Evolutionary conservation across 371 early-diverging fungal genomes (phyloP).

Genomic region (Mortierella sp.): DNA sequence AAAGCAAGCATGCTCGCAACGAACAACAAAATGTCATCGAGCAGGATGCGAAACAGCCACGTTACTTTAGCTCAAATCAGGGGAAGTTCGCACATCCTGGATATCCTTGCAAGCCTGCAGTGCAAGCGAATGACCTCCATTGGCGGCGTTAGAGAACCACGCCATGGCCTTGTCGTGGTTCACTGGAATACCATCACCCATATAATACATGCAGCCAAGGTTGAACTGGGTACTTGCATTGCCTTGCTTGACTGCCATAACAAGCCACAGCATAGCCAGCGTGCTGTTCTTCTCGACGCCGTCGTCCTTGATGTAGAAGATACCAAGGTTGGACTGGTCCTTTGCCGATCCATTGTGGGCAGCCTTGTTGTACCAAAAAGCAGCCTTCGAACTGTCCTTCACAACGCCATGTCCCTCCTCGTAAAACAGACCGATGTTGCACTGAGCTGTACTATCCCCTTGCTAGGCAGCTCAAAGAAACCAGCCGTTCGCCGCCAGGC

Average conservation of each 20-base stretch:
- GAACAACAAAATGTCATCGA: background rate
- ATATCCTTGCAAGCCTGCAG: background rate
- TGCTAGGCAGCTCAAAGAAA: background rate
- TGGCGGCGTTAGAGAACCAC: background rate
- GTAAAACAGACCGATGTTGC: background rate
- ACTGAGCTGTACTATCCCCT: background rate
- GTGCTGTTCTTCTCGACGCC: background rate
- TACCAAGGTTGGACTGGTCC: background rate
- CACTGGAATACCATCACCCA: background rate
- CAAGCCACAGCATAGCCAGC: background rate
- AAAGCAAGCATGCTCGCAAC: background rate
- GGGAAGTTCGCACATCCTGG: background rate
- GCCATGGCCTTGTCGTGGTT: background rate
- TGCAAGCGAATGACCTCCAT: background rate
- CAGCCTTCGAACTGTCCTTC: background rate
- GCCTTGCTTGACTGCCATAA: background rate
- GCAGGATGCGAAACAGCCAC: background rate
- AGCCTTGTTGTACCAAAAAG: background rate
- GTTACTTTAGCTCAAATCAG: background rate
- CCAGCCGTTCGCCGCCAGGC: background rate
- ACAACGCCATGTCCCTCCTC: background rate
- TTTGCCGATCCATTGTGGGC: background rate
- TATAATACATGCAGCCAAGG: background rate
- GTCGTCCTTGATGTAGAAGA: background rate
- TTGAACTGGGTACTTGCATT: background rate